phyloP scores from a whole-genome alignment of 306 rosid species.

The Dalbergia cochinchinensis region DNA sequence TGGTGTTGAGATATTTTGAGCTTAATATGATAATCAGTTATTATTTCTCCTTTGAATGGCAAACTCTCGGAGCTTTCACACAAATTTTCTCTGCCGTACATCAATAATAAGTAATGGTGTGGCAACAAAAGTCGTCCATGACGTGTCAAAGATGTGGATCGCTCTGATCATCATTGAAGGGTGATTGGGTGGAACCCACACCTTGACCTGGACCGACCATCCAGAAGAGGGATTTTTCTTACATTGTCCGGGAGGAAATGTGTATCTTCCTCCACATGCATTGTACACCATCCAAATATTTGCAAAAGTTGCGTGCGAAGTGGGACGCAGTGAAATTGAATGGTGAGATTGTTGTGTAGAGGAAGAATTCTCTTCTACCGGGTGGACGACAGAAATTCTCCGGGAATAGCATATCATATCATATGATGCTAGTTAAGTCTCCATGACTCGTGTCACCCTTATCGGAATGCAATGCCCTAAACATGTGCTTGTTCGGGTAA shows the following conservation, averaged over 20 bases:
- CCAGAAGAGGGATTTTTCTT: no score
- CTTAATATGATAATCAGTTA: not conserved
- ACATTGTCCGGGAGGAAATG: no score
- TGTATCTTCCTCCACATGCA: no score
- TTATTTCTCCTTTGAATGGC: not conserved
- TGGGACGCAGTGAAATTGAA: no score
- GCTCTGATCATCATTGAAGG: not conserved
- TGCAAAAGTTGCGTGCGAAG: no score
- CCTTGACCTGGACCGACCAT: not conserved
- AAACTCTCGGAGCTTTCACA: not conserved
- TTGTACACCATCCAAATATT: no score
- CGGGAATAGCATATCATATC: not conserved
- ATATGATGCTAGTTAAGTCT: not conserved
- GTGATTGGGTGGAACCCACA: slow-evolving; percentile 3
- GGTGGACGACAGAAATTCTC: no score
- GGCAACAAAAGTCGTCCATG: not conserved
- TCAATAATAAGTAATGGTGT: no score
- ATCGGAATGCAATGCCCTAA: not conserved
- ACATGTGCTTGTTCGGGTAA: no score
- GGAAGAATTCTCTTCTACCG: no score
- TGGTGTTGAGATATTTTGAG: not conserved
- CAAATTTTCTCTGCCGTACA: not conserved
- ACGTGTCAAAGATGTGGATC: not conserved
- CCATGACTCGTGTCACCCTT: not conserved
- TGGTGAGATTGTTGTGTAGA: no score